These are phyloP conservation scores for Lodderomyces oxycetoniae DNA, from an alignment of 1,139 yeast genomes.

Conservation along the genomic window DNA sequence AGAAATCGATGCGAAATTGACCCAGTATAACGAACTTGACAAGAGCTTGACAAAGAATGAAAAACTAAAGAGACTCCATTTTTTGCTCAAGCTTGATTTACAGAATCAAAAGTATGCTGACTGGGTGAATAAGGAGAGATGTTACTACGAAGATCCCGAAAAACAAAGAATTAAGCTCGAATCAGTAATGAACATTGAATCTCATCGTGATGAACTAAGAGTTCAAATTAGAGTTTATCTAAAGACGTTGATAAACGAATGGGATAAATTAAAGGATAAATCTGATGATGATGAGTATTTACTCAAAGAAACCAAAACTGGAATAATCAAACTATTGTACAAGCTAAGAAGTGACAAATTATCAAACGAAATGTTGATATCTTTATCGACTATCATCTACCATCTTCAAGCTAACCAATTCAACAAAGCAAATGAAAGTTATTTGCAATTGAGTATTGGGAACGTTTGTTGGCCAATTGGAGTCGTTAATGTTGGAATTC, in stretches of 20 bases:
- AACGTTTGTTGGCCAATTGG: conserved; percentile 95
- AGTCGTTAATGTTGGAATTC: conserved; percentile 73
- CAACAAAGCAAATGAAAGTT: conserved; percentile 60
- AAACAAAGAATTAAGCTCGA: conserved; percentile 10
- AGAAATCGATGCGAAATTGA: conserved; percentile 13
- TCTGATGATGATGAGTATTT: conserved; percentile 14
- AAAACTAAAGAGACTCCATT: conserved; percentile 12
- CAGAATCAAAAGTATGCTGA: conserved; percentile 14
- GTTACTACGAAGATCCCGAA: conserved; percentile 7
- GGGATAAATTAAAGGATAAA: conserved; percentile 31
- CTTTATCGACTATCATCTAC: conserved; percentile 57
- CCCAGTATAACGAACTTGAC: conserved; percentile 10
- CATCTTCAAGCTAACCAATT: conserved; percentile 54
- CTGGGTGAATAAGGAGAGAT: conserved; percentile 13
- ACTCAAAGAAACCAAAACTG: conserved; percentile 53
- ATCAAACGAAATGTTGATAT: conserved; percentile 40
- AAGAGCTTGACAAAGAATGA: conserved; percentile 9
- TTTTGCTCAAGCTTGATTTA: conserved; percentile 10
- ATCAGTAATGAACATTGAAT: conserved; percentile 11
- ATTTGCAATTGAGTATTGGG: conserved; percentile 75
- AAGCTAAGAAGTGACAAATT: conserved; percentile 50
- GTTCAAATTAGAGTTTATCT: conserved; percentile 45
- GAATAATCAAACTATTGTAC: conserved; percentile 57
- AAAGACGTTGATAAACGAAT: conserved; percentile 39
- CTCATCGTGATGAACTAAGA: conserved; percentile 14